Evolutionary conservation across 2,329 filamentous ascomycete genomes (phyloP).

Genomic region (Diaporthe destruens): DNA sequence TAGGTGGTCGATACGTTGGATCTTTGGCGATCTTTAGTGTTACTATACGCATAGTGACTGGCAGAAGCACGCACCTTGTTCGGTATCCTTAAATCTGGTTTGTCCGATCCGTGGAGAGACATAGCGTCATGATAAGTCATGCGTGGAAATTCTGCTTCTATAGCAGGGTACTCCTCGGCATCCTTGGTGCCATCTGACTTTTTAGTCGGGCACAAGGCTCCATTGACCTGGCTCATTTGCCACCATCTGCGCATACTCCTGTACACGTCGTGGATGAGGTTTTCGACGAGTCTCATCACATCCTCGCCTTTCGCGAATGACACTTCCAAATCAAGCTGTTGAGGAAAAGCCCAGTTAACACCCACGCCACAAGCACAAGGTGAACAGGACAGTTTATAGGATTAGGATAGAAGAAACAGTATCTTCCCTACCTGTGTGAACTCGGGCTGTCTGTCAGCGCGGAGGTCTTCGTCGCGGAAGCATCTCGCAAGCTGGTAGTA

Average conservation of each 20-base stretch:
- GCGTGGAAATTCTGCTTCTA: conserved; percentile 60
- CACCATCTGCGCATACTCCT: conserved; percentile 58
- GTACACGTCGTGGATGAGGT: conserved; percentile 69
- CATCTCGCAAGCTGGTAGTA: conserved; percentile 97
- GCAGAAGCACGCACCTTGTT: conserved; percentile 64
- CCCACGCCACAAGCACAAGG: neutral
- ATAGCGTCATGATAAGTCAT: conserved; percentile 84
- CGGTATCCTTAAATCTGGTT: conserved; percentile 86
- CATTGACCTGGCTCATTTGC: conserved; percentile 49
- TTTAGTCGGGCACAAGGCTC: conserved; percentile 46
- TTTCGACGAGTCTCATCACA: conserved; percentile 72
- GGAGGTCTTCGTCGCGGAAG: conserved; percentile 93
- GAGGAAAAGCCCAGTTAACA: neutral
- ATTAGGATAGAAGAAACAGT: neutral
- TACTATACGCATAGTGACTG: conserved; percentile 30
- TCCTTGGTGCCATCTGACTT: neutral
- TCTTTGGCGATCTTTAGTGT: conserved; percentile 58
- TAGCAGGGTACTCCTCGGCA: conserved; percentile 44
- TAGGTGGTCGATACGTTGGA: conserved; percentile 73
- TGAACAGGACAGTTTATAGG: neutral
- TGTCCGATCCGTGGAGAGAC: conserved; percentile 86
- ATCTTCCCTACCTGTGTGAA: conserved; percentile 80
- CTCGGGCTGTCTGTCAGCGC: conserved; percentile 94
- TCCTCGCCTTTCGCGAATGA: conserved; percentile 80
- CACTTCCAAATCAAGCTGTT: conserved; percentile 91